These are phyloP conservation scores for Myxozyma nipponensis DNA, from an alignment of 805 yeast genomes.

Conservation along the genomic window DNA sequence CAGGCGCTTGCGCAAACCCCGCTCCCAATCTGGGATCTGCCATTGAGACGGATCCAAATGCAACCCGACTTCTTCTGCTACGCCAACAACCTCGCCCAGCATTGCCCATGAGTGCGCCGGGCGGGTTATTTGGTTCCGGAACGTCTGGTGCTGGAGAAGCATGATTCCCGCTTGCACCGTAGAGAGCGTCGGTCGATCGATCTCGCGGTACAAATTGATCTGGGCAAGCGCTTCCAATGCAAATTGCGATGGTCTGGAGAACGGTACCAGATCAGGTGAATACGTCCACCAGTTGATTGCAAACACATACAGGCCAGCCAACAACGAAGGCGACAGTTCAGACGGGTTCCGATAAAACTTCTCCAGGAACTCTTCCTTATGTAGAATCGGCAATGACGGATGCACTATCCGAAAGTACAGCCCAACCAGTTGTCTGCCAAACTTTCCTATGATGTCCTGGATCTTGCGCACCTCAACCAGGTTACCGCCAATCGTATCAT, in stretches of 20 bases:
- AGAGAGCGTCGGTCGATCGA: slow-evolving; percentile 36
- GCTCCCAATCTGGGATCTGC: slow-evolving; percentile 94
- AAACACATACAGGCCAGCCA: slow-evolving; percentile 31
- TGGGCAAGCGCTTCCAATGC: slow-evolving; percentile 28
- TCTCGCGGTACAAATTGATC: slow-evolving; percentile 28
- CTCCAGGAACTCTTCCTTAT: slow-evolving; percentile 31
- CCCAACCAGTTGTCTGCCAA: slow-evolving; percentile 29
- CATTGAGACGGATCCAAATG: slow-evolving; percentile 88
- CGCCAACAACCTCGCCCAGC: slow-evolving; percentile 62
- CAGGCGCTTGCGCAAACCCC: slow-evolving; percentile 77
- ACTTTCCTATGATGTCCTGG: slow-evolving; percentile 29
- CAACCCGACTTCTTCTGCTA: slow-evolving; percentile 86
- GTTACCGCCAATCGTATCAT: slow-evolving; percentile 30
- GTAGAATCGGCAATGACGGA: slow-evolving; percentile 31
- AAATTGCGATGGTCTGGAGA: slow-evolving; percentile 25
- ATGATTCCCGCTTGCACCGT: slow-evolving; percentile 43
- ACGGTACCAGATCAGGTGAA: slow-evolving; percentile 27
- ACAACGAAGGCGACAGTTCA: slow-evolving; percentile 31
- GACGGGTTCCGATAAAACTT: slow-evolving; percentile 29
- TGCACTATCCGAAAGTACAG: slow-evolving; percentile 31
- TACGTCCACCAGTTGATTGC: slow-evolving; percentile 34
- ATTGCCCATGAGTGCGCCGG: slow-evolving; percentile 71
- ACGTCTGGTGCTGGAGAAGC: slow-evolving; percentile 46
- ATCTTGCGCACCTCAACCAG: slow-evolving; percentile 30
- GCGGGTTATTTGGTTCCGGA: slow-evolving; percentile 35